These are phyloP conservation scores for Phytophthora syringae DNA, from an alignment of 352 stramenopile genomes.

Conservation along the genomic window DNA sequence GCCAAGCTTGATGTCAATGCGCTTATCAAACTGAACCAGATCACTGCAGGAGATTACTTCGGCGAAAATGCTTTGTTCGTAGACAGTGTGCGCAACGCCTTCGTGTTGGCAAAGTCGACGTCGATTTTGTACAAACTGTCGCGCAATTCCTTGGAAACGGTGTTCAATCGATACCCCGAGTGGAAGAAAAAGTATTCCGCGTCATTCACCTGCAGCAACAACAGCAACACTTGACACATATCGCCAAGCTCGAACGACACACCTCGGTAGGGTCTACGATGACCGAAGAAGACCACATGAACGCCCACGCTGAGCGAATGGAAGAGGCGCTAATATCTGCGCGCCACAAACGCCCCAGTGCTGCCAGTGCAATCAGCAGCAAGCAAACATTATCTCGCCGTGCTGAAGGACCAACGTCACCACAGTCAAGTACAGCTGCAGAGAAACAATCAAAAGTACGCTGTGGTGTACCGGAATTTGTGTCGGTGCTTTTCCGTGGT, in stretches of 20 bases:
- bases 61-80: constrained; percentile 73
- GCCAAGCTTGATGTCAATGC: constrained; percentile 24
- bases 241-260: constrained; percentile 49
- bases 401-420: not conserved
- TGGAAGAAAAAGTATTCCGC: constrained; percentile 78
- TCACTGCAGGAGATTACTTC: constrained; percentile 65
- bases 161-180: constrained; percentile 72
- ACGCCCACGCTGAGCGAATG: constrained; percentile 38
- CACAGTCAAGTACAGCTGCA: not conserved
- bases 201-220: constrained; percentile 69
- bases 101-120: constrained; percentile 61
- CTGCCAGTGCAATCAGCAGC: constrained; percentile 31
- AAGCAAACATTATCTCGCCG: constrained; percentile 14
- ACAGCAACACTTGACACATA: constrained; percentile 52
- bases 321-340: constrained; percentile 48
- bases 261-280: constrained; percentile 40
- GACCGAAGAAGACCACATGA: constrained; percentile 46
- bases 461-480: constrained; percentile 13
- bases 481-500: constrained; percentile 34
- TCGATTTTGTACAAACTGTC: constrained; percentile 81
- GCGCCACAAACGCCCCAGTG: constrained; percentile 39
- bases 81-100: constrained; percentile 64
- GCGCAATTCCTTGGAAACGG: constrained; percentile 64
- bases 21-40: constrained; percentile 60
- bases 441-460: not conserved